phyloP scores from a whole-genome alignment of 148 eudicot species.

The Vaccinium corymbosum region DNA sequence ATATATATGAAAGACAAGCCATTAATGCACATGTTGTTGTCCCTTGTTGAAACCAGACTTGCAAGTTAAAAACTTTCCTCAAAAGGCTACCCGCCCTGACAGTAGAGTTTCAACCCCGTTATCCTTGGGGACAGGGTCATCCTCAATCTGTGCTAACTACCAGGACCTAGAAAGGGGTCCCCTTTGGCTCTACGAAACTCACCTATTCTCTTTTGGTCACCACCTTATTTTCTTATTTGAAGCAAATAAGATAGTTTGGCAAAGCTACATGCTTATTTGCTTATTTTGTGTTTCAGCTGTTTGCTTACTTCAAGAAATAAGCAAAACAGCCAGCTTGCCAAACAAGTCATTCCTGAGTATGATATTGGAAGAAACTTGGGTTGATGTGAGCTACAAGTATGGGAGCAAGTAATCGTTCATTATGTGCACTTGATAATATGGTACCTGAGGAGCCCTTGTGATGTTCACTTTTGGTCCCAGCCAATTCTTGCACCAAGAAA shows the following conservation, averaged over 20 bases:
- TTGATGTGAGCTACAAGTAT: background rate
- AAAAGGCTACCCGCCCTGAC: background rate
- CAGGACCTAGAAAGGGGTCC: background rate
- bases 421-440: conserved; percentile 8
- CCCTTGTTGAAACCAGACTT: background rate
- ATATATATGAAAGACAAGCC: background rate
- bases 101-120: background rate
- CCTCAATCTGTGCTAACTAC: background rate
- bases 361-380: background rate
- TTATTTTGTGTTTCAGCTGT: background rate
- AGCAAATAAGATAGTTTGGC: background rate
- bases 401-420: background rate
- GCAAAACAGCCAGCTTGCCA: background rate
- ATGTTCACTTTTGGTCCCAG: conserved; percentile 86
- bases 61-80: background rate
- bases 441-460: conserved; percentile 97
- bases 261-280: background rate
- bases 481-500: conserved; percentile 99
- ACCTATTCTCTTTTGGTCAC: background rate
- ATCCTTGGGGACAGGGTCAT: background rate
- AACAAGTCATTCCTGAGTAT: background rate
- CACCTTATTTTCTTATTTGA: background rate
- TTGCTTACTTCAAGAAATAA: background rate
- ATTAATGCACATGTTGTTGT: background rate
- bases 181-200: background rate